These are phyloP conservation scores for Taxillus chinensis DNA, from an alignment of 164 flowering plant species.

Conservation along the genomic window DNA sequence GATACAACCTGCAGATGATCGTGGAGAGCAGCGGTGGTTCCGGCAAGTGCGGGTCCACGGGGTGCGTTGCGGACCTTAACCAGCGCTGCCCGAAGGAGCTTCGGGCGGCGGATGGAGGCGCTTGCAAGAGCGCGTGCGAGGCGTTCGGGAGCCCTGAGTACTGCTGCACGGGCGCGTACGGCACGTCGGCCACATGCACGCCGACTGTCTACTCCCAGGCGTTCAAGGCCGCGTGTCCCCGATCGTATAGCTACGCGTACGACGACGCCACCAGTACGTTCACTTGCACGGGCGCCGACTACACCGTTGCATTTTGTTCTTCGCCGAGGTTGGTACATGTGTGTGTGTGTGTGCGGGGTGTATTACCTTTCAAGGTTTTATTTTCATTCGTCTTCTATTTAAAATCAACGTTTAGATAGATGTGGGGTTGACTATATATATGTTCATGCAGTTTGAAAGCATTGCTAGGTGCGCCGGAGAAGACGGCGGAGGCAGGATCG, in stretches of 20 bases:
- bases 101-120: conserved; percentile 21
- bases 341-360: no score
- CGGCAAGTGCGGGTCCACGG: conserved; percentile 31
- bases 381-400: no score
- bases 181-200: conserved; percentile 25
- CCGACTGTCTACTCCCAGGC: conserved; percentile 35
- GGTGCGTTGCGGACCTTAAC: conserved; percentile 34
- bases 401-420: no score
- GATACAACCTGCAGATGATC: conserved; percentile 35
- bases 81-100: conserved; percentile 32
- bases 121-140: conserved; percentile 41
- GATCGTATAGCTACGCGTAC: conserved; percentile 42
- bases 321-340: conserved; percentile 19
- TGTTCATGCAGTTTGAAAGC: neutral
- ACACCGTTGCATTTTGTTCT: conserved; percentile 34
- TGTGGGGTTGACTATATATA: no score
- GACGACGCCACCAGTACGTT: conserved; percentile 51
- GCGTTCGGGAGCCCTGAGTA: conserved; percentile 39
- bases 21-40: conserved; percentile 28
- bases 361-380: no score
- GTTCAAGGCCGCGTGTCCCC: conserved; percentile 45
- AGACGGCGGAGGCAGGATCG: neutral
- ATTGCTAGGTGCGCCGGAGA: neutral
- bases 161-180: conserved; percentile 36
- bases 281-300: conserved; percentile 38